These are phyloP conservation scores for Elongisporangium prolatum DNA, from an alignment of 352 stramenopile genomes.

Conservation along the genomic window DNA sequence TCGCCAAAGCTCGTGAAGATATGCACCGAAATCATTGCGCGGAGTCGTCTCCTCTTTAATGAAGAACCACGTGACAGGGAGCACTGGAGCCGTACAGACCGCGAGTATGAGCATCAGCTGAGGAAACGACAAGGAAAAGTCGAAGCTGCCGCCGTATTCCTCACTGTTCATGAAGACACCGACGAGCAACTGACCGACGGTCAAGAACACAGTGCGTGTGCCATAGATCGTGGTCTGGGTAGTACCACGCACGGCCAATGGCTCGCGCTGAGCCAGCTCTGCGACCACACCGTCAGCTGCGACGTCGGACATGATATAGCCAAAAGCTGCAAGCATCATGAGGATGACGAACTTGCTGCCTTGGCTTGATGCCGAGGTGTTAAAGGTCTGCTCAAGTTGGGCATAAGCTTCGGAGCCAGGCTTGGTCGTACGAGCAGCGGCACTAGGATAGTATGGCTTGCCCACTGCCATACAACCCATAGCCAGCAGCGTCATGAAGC, in stretches of 20 bases:
- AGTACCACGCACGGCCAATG: conserved; percentile 20
- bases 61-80: conserved; percentile 23
- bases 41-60: conserved; percentile 22
- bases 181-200: conserved; percentile 10
- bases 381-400: conserved; percentile 7
- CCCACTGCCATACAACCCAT: conserved; percentile 17
- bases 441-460: conserved; percentile 25
- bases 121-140: conserved; percentile 19
- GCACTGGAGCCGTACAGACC: conserved; percentile 12
- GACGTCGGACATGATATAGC: conserved; percentile 26
- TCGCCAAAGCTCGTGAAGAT: conserved; percentile 14
- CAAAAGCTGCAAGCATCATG: conserved; percentile 25
- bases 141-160: conserved; percentile 23
- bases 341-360: conserved; percentile 26
- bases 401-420: conserved; percentile 5
- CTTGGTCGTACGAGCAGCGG: not conserved
- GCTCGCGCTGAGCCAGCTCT: conserved; percentile 31
- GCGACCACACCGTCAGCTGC: conserved; percentile 21
- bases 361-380: conserved; percentile 9
- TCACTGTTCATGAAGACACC: conserved; percentile 26
- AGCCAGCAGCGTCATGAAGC: conserved; percentile 17
- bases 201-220: conserved; percentile 18
- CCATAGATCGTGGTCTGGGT: conserved; percentile 32
- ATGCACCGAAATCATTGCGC: conserved; percentile 9
- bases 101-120: conserved; percentile 19